A percentile compares a stretch with the other conserved stretches of the same genome.
phyloP scores from a whole-genome alignment of 2,329 filamentous ascomycete genomes.

The Aspergillus sp. region DNA sequence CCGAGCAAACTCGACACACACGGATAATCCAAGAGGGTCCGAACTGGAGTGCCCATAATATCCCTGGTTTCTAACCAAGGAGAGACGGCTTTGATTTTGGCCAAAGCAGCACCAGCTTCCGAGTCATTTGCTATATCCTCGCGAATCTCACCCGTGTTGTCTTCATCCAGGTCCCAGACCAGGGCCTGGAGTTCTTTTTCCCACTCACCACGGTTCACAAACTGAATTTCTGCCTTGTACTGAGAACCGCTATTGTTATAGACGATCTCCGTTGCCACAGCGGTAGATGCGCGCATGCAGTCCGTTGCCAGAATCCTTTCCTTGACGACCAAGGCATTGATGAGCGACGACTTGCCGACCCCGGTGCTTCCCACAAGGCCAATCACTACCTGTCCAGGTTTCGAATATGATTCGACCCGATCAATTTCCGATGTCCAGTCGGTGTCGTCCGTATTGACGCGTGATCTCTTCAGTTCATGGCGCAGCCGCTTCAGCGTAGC shows the following conservation, averaged over 20 bases:
- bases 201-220: conserved; percentile 56
- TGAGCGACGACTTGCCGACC: conserved; percentile 61
- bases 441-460: not conserved
- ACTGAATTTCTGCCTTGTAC: conserved; percentile 60
- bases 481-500: not conserved
- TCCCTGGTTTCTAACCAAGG: conserved; percentile 41
- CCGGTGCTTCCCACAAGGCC: conserved; percentile 64
- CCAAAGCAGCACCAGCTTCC: conserved; percentile 44
- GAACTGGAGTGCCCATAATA: conserved; percentile 36
- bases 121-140: conserved; percentile 45
- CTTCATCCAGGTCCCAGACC: conserved; percentile 49
- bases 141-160: conserved; percentile 37
- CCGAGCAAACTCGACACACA: conserved; percentile 49
- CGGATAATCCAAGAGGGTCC: conserved; percentile 44
- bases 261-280: conserved; percentile 60
- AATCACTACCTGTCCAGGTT: conserved; percentile 42
- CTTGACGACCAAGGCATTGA: conserved; percentile 64
- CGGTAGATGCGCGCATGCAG: conserved; percentile 63
- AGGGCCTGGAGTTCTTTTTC: conserved; percentile 51
- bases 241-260: conserved; percentile 51
- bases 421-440: conserved; percentile 4
- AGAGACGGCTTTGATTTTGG: conserved; percentile 43
- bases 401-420: not conserved
- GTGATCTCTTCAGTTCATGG: not conserved
- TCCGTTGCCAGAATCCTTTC: conserved; percentile 57